Evolutionary conservation across 306 rosid genomes (phyloP), one percentile per base, ranked within the genome.

Genomic region (Crotalaria pallida): DNA sequence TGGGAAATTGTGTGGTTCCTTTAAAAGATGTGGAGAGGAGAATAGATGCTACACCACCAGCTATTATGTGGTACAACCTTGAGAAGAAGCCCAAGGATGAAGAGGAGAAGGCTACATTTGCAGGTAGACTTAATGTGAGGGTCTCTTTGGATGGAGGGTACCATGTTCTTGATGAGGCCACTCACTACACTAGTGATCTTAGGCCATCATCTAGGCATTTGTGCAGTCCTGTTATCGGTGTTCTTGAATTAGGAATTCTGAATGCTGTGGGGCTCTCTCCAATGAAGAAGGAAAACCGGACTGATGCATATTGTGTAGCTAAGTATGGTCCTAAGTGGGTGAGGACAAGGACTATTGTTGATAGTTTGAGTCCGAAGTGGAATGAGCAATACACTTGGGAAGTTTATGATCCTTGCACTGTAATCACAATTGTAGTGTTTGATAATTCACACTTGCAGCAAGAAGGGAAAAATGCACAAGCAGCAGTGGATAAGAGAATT

Each of bases 141-240:
- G n/a, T 77, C 11, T 81, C 76, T 36, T 67, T 81, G 15, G 85
- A 81, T 72, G 85, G 85, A 16, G 85, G 82, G 19, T 81, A 81
- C 58, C 81, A 81, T 45, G 82, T 81, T 44, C 76, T 81, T 67
- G 82, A 81, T 23, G 85, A 81, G 75, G 72, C 69, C 3, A 72
- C 77, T 41, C 81, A 76, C 17, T 77, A 81, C 5, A 65, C 79
- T 0, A 81, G 85, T 9, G 85, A 81, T 76, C 76, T 81, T 10
- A 69, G 76, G 71, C 77, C 85, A 3, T 17, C 79, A 4, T 60
- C 79, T 0, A 72, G 52, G 51, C 7, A 0, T 4, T 44, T 80
- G 40, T 70, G 70, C 59, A 50, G 11, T 19, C 64, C 68, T 7
- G 18, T 67, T 38, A 76, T 76, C 38, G 85, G 85, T 29, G 59